Evolutionary conservation across 495 filamentous ascomycete species (phyloP).

Genomic region (Neurospora hispaniola): DNA sequence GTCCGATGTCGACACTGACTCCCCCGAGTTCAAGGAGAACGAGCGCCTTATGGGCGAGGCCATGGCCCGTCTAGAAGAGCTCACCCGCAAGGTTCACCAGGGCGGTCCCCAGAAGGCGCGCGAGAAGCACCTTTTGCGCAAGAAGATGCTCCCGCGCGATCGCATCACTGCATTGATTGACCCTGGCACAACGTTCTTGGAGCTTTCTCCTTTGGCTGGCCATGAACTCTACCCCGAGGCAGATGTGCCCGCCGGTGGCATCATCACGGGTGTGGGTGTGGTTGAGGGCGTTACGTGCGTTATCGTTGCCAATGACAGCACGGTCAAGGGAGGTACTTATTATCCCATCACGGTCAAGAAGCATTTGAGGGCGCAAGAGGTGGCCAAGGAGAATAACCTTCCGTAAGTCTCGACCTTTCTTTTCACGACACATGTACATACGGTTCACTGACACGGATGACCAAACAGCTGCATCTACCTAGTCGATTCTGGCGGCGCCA

Average conservation of each 20-base stretch:
- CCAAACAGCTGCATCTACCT: conserved; percentile 71
- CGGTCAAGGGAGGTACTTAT: conserved; percentile 98
- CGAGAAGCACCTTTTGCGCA: conserved; percentile 76
- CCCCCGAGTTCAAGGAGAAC: conserved; percentile 75
- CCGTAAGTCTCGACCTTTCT: conserved; percentile 30
- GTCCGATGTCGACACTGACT: conserved; percentile 64
- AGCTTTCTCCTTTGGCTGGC: conserved; percentile 79
- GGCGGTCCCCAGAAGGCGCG: conserved; percentile 77
- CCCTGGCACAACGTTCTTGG: conserved; percentile 80
- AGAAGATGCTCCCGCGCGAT: conserved; percentile 92
- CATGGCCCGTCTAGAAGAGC: conserved; percentile 48
- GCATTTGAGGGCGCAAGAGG: conserved; percentile 83
- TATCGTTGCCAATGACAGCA: conserved; percentile 95
- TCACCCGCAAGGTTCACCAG: conserved; percentile 59
- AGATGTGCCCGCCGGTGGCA: conserved; percentile 60
- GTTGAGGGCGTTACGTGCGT: conserved; percentile 87
- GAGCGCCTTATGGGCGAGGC: conserved; percentile 64
- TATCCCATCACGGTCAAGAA: conserved; percentile 98
- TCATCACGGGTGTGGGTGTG: conserved; percentile 86
- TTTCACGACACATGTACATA: too few relatives aligned
- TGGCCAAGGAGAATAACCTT: conserved; percentile 76
- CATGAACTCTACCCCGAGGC: conserved; percentile 79
- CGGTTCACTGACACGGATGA: neutral
- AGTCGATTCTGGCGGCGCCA: conserved; percentile 92
- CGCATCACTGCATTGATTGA: conserved; percentile 82